A percentile compares a stretch with the other conserved stretches of the same genome.
These are phyloP conservation scores for Coemansia sp. DNA, from an alignment of 192 early-diverging fungal species.

Conservation along the genomic window DNA sequence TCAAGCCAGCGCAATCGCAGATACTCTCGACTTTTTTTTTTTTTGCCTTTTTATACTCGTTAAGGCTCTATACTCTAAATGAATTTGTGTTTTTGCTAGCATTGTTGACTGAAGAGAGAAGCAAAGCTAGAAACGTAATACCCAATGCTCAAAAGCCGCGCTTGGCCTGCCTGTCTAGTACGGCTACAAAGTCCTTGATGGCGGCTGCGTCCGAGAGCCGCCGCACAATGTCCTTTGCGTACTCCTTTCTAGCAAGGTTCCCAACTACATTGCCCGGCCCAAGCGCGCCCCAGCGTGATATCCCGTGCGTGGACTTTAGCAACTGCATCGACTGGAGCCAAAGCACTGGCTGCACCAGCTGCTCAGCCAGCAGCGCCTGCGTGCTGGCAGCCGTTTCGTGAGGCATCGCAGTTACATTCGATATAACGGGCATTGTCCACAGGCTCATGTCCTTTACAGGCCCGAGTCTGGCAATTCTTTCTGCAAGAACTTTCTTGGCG, in stretches of 20 bases:
- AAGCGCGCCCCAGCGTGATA: conserved; percentile 80
- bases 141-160: conserved; percentile 22
- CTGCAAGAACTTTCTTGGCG: conserved; percentile 70
- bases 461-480: conserved; percentile 59
- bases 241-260: conserved; percentile 86
- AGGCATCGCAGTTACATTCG: conserved; percentile 86
- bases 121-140: too few relatives aligned
- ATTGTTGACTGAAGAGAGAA: too few relatives aligned
- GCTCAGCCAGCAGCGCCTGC: conserved; percentile 62
- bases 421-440: conserved; percentile 80
- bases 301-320: conserved; percentile 66
- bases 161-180: conserved; percentile 31
- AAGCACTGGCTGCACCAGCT: conserved; percentile 81
- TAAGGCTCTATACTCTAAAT: background rate
- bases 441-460: conserved; percentile 55
- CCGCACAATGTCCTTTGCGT: conserved; percentile 65
- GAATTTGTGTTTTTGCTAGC: background rate
- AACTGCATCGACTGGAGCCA: conserved; percentile 85
- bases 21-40: too few relatives aligned
- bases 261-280: conserved; percentile 85
- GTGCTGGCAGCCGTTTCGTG: conserved; percentile 61
- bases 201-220: conserved; percentile 36
- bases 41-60: background rate
- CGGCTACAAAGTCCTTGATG: conserved; percentile 39
- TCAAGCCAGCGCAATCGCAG: too few relatives aligned